Percentiles rank a stretch among this genome's conserved stretches.
Conservation (phyloP, 2,329 filamentous ascomycete genomes). For the Dactylellina parvicollis region DNA sequence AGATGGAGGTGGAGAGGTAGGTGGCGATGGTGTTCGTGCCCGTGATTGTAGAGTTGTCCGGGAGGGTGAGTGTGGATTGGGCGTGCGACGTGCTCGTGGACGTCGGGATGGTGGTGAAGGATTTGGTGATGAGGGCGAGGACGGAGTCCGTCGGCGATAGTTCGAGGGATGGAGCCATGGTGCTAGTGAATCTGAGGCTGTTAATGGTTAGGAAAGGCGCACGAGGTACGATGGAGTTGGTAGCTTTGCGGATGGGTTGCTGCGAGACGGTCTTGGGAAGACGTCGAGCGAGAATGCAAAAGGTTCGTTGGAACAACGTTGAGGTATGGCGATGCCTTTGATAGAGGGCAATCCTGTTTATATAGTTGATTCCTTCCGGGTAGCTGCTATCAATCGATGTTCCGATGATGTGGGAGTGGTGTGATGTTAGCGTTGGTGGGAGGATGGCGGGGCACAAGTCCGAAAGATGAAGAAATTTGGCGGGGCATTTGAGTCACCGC, state of each 20-base stretch:
- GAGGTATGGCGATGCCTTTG: background rate
- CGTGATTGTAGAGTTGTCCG: slow-evolving; percentile 53
- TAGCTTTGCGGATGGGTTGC: background rate
- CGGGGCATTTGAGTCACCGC: slow-evolving; percentile 50
- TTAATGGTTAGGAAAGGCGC: slow-evolving; percentile 1
- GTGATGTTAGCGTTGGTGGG: slow-evolving; percentile 14
- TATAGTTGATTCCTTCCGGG: background rate
- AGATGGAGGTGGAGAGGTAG: slow-evolving; percentile 70
- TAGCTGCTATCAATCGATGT: background rate
- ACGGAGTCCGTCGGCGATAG: slow-evolving; percentile 44
- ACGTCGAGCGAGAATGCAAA: slow-evolving; percentile 32
- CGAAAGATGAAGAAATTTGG: slow-evolving; percentile 51
- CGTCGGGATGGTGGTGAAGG: slow-evolving; percentile 34
- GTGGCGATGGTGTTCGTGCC: slow-evolving; percentile 59
- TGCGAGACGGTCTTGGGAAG: slow-evolving; percentile 28
- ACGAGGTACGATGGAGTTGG: background rate
- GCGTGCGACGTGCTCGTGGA: slow-evolving; percentile 8
- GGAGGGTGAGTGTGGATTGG: slow-evolving; percentile 40
- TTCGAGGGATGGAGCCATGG: slow-evolving; percentile 45
- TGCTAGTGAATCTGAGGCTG: slow-evolving; percentile 18
- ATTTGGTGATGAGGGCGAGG: slow-evolving; percentile 45
- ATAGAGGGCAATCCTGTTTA: background rate
- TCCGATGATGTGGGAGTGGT: background rate
- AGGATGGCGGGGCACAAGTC: slow-evolving; percentile 43
- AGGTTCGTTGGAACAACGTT: slow-evolving; percentile 33